These are phyloP conservation scores for Plasmodium berghei DNA, from an alignment of 169 alveolate species.

Conservation along the genomic window DNA sequence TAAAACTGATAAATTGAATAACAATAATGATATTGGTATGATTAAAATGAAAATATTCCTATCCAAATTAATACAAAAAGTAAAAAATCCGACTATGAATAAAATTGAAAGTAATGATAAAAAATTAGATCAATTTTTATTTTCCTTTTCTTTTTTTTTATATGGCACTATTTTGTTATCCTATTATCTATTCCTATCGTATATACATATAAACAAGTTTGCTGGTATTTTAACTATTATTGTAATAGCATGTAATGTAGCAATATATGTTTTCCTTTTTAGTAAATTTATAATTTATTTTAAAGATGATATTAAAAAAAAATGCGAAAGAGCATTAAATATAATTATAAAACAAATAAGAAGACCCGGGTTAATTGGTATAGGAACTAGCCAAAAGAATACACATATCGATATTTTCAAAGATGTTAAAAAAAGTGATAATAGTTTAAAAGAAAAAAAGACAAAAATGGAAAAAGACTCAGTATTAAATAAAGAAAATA, in stretches of 20 bases:
- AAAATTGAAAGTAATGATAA: background rate
- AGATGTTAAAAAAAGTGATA: background rate
- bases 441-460: constrained; percentile 1
- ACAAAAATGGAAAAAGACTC: constrained; percentile 33
- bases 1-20: too few species aligned
- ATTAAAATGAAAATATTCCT: too few species aligned
- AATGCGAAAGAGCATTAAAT: background rate
- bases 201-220: constrained; percentile 22
- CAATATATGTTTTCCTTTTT: constrained; percentile 14
- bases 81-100: background rate
- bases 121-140: constrained; percentile 25
- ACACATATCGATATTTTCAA: too few species aligned
- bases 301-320: constrained; percentile 7
- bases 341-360: constrained; percentile 1
- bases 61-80: background rate
- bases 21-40: too few species aligned
- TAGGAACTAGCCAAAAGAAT: too few species aligned
- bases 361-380: constrained; percentile 5
- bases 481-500: constrained; percentile 18
- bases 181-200: constrained; percentile 40
- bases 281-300: constrained; percentile 5
- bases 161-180: constrained; percentile 31
- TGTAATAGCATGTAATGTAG: constrained; percentile 16
- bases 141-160: constrained; percentile 26
- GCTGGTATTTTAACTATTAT: constrained; percentile 13